phyloP scores from a whole-genome alignment of 345 rosid genomes.

The Hibiscus trionum region DNA sequence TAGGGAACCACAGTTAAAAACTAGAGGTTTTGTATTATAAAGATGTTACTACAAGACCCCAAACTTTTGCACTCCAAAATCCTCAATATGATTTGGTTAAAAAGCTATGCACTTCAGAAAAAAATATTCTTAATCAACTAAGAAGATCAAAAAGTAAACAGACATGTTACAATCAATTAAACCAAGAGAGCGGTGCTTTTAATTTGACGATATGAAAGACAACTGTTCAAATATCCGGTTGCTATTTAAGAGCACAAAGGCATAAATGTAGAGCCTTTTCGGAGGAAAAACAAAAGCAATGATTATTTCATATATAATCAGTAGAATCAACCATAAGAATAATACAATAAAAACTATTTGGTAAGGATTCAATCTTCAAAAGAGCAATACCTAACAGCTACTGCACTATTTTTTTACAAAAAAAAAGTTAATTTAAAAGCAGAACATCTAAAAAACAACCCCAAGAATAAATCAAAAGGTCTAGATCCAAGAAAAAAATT shows the following conservation, averaged over 20 bases:
- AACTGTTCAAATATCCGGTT: background rate
- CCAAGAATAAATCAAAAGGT: background rate
- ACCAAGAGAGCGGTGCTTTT: background rate
- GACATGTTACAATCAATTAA: too few species aligned
- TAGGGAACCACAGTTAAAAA: background rate
- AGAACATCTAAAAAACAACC: background rate
- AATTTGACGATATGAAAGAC: background rate
- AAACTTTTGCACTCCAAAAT: background rate
- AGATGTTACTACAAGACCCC: background rate
- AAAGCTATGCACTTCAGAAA: too few species aligned
- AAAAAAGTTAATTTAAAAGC: background rate
- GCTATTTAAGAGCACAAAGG: background rate
- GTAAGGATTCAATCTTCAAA: conserved; percentile 12
- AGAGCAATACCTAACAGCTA: background rate
- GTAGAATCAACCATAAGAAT: background rate
- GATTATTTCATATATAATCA: background rate
- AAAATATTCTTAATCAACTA: too few species aligned
- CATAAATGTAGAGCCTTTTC: too few species aligned
- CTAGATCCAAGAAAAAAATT: background rate
- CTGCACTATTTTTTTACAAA: background rate
- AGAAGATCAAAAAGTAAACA: too few species aligned
- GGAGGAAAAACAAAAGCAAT: background rate
- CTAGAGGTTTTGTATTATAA: background rate
- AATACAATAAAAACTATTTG: background rate
- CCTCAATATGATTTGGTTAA: background rate